phyloP scores from a whole-genome alignment of 1,284 basidiomycete species.

The Fomitopsis pinicola region DNA sequence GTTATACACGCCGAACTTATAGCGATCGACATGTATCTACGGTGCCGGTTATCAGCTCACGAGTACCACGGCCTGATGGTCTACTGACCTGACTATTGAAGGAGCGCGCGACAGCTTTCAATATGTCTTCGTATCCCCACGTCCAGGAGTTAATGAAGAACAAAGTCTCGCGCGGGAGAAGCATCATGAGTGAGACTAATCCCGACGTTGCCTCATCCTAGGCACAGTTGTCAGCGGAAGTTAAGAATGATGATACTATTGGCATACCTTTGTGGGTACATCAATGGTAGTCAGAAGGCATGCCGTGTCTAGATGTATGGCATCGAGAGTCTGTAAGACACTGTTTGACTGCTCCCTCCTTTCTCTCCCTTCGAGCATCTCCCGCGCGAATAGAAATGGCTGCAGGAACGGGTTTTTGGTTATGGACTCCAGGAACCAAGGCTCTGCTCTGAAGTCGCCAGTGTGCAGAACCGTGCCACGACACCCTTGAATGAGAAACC shows the following conservation, averaged over 20 bases:
- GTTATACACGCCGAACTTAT: conserved; percentile 72
- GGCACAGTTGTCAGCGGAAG: not conserved
- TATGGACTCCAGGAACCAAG: conserved; percentile 69
- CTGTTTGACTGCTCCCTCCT: conserved; percentile 2
- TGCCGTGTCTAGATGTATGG: conserved; percentile 87
- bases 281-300: conserved; percentile 54
- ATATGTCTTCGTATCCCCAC: conserved; percentile 86
- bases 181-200: conserved; percentile 62
- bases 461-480: conserved; percentile 82
- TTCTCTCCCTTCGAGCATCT: not conserved
- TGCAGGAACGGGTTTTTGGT: conserved; percentile 66
- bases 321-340: conserved; percentile 51
- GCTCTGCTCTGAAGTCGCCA: conserved; percentile 88
- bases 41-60: not conserved
- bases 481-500: conserved; percentile 83
- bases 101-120: conserved; percentile 65
- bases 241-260: not conserved
- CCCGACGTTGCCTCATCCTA: conserved; percentile 67
- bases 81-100: conserved; percentile 58
- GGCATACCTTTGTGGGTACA: conserved; percentile 70
- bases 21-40: conserved; percentile 86
- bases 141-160: conserved; percentile 95
- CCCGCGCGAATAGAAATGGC: conserved; percentile 51
- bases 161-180: conserved; percentile 60
- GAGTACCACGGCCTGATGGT: not conserved